Conservation (phyloP, 1,139 yeast genomes). For the Sugiyamaella japonica region DNA sequence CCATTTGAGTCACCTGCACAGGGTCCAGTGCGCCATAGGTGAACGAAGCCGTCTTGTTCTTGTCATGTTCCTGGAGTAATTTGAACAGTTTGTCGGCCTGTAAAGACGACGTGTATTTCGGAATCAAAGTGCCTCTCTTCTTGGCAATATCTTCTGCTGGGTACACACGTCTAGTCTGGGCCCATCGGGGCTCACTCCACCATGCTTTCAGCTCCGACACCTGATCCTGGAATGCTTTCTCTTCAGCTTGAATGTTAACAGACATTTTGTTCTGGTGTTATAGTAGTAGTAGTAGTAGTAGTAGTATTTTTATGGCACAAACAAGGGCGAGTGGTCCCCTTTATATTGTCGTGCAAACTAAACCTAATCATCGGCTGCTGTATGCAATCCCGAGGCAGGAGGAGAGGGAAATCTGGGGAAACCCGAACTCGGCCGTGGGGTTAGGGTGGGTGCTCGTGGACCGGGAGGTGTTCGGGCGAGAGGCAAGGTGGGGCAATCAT, state of each 20-base stretch:
- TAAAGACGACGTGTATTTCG: conserved; percentile 70
- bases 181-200: conserved; percentile 96
- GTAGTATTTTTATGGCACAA: too few relatives aligned
- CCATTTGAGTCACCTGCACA: conserved; percentile 94
- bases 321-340: not conserved
- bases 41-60: conserved; percentile 72
- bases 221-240: conserved; percentile 63
- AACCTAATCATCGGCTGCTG: not conserved
- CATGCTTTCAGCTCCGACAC: conserved; percentile 74
- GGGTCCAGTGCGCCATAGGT: conserved; percentile 98
- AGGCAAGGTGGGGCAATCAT: not conserved
- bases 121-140: conserved; percentile 76
- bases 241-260: conserved; percentile 45
- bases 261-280: not conserved
- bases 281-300: not conserved
- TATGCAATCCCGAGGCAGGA: conserved; percentile 16
- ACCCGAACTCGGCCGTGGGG: conserved; percentile 17
- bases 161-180: conserved; percentile 82
- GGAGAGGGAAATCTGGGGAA: conserved; percentile 19
- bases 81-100: conserved; percentile 82
- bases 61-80: conserved; percentile 69
- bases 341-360: not conserved
- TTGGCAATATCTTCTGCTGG: conserved; percentile 85
- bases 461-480: not conserved
- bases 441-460: not conserved